Conservation (phyloP, 2,329 filamentous ascomycete species). For the Penicillium paneum region DNA sequence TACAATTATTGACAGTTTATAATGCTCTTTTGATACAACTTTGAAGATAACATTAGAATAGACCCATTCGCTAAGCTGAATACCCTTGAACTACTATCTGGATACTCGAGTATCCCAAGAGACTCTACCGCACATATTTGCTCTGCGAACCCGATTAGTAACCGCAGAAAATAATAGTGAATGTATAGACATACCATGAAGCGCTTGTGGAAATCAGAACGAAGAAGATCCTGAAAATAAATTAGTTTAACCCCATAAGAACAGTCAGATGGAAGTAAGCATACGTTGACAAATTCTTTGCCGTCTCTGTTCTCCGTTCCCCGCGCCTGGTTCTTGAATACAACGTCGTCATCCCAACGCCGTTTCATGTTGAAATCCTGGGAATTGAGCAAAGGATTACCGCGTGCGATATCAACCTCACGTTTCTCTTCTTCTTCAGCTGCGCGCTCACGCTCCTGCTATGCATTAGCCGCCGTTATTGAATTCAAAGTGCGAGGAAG, state of each 20-base stretch:
- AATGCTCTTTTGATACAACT: not conserved
- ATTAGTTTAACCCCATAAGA: constrained; percentile 17
- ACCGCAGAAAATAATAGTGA: not conserved
- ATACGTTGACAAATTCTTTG: constrained; percentile 95
- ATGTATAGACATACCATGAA: constrained; percentile 67
- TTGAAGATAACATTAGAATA: not conserved
- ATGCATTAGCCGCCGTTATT: constrained; percentile 7
- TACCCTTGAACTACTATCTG: not conserved
- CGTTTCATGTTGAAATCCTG: constrained; percentile 85
- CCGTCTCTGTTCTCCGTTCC: constrained; percentile 89
- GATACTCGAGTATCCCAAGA: not conserved
- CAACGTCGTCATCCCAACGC: constrained; percentile 96
- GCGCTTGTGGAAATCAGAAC: constrained; percentile 95
- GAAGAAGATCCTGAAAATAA: constrained; percentile 67
- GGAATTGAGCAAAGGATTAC: constrained; percentile 84
- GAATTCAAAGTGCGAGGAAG: not conserved
- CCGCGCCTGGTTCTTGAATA: constrained; percentile 97
- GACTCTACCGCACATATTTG: constrained; percentile 6
- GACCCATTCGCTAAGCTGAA: constrained; percentile 3
- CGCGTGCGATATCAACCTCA: constrained; percentile 83
- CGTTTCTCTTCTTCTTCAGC: constrained; percentile 77
- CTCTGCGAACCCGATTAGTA: not conserved
- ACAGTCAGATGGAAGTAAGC: constrained; percentile 27
- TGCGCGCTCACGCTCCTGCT: constrained; percentile 71
- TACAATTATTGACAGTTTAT: not conserved